Evolutionary conservation across 371 early-diverging fungal species (phyloP), one percentile per base, ranked within the genome.

Genomic region (Rhizopus arrhizus): DNA sequence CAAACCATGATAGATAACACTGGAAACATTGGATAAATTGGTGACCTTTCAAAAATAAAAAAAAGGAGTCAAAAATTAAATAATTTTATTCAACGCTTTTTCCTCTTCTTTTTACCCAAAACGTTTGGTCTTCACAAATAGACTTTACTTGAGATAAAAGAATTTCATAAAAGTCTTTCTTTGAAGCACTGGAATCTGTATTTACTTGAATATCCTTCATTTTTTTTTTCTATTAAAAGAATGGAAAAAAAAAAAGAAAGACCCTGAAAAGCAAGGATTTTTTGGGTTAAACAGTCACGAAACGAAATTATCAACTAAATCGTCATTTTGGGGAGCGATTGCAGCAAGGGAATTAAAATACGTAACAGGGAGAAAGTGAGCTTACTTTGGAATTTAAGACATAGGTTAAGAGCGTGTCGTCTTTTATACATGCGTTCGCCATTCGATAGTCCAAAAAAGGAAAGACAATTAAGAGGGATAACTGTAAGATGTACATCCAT

Each of bases 1-100:
- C 58, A 93, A 66, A 6, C 85, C 88, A 62, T 87, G 91, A 77
- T 89, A 94, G 46, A 96, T 81, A 29, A 94, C 73, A n/a, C 94
- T 77, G 4, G 93, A 83, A 7, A 85, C 70, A 71, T 95, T 94
- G 38, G 94, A 88, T 3, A 91, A 78, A 77, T 95, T 94, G 28
- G 93, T 85, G 4, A 85, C 78, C 77, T 79, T 59, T 9, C 29
- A 13, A 36, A 57, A 36, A 48, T 2, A 56, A 43, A 15, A 50
- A 28, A 16, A 45, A 50, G 13, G 31, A 48, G 16, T n/a, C 1
- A 6, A 29, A 29, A 35, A 33, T 11, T n/a, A 16, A 38, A 4
- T 11, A 3, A 29, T 36, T 5, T n/a, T 13, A 42, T 51, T 15
- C 10, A 34, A 15, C 22, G 2, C 6, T 13, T 13, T 12, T 3